Evolutionary conservation across 495 filamentous ascomycete genomes (phyloP), one percentile per base, ranked within the genome.

Genomic region (Pseudomonodictys pantanalensis): DNA sequence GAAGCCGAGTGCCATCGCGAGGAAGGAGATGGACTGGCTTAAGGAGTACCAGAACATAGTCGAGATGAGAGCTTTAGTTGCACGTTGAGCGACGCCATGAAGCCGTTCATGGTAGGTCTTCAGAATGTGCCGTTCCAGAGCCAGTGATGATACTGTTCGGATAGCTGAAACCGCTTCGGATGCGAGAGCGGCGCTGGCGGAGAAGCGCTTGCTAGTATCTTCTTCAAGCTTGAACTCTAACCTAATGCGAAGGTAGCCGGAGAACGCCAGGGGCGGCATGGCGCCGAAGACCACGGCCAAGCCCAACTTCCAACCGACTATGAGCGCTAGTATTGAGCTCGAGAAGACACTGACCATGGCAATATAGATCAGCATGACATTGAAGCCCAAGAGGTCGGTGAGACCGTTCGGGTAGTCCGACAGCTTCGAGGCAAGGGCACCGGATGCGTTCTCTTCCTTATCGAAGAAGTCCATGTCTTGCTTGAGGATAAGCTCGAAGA

Each of bases 391-490:
- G n/a, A 74, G 58, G 18, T 73, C 67, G 43, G 66, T 55, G 4
- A 73, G 41, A 8, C 57, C 46, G 15, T 61, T 57, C 5, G 86
- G 83, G 51, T 86, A 79, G 45, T 76, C 75, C 8, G 80, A 77
- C 2, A 88, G 74, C 6, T 78, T 75, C 1, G 87, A 87, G 7
- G 87, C 91, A 65, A 97, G 73, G 12, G 89, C 85, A 56, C 92
- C 92, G 15, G 88, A 84, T 45, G 83, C 87, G 65, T 96, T 96
- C 66, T 92, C 85, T 56, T 91, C 88, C 18, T 73, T 81, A 64
- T 95, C 92, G 64, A 96, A 97, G 71, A 90, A 97, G 15, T 79
- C 78, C 59, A 97, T 90, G 60, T 97, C 91, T 67, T 97, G 92
- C 9, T 91, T 86, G 18, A 97, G 79, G 76, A 97, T 95, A 33